These are phyloP conservation scores for Bipolaris cookei DNA, from an alignment of 2,329 filamentous ascomycete genomes.

Conservation along the genomic window DNA sequence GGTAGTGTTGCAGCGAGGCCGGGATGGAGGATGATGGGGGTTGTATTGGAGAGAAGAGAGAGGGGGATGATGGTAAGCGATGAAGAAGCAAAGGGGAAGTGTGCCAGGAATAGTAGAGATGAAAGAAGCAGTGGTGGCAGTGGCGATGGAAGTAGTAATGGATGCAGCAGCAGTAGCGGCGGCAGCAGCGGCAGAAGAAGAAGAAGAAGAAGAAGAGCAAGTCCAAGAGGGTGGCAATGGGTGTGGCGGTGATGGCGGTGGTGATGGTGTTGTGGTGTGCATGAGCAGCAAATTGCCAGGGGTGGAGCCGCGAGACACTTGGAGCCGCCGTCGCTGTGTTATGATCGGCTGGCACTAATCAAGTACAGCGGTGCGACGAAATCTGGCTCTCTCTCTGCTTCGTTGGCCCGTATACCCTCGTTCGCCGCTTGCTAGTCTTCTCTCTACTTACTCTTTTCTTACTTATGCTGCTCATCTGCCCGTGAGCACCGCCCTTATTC, in stretches of 20 bases:
- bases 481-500: slow-evolving; percentile 8
- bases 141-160: neutral
- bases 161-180: neutral
- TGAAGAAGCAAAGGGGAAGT: neutral
- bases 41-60: neutral
- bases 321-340: slow-evolving; percentile 5
- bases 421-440: too few relatives aligned
- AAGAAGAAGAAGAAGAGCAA: neutral
- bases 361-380: slow-evolving; percentile 11
- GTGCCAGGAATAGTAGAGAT: neutral
- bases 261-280: neutral
- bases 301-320: slow-evolving; percentile 17
- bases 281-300: slow-evolving; percentile 5
- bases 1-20: neutral
- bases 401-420: too few relatives aligned
- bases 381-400: slow-evolving; percentile 2
- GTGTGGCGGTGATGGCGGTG: neutral
- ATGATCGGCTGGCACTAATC: slow-evolving; percentile 16
- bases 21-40: neutral
- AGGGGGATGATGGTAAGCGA: neutral
- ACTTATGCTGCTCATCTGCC: slow-evolving; percentile 14
- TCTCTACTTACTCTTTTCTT: neutral
- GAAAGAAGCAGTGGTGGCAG: neutral
- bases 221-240: neutral
- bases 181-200: neutral